phyloP scores from a whole-genome alignment of 495 filamentous ascomycete species.

The Hypoxylon intermedium region DNA sequence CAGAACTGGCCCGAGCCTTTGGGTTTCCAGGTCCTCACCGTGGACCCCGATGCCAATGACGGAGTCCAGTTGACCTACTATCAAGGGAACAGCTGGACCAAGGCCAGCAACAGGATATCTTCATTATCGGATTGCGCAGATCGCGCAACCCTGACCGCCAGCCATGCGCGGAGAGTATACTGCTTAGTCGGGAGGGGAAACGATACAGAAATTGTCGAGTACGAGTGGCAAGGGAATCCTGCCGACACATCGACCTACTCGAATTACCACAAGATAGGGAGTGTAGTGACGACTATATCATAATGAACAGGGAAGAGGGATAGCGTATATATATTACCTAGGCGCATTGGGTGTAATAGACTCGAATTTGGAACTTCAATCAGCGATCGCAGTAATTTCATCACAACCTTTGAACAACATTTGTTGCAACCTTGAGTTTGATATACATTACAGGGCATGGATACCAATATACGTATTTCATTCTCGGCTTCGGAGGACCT shows the following conservation, averaged over 20 bases:
- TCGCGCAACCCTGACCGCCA: slow-evolving; percentile 28
- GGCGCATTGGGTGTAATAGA: slow-evolving; percentile 11
- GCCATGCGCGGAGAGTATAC: slow-evolving; percentile 34
- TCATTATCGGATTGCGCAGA: slow-evolving; percentile 28
- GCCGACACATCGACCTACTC: slow-evolving; percentile 29
- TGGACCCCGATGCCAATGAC: slow-evolving; percentile 31
- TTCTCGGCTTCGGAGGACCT: no score
- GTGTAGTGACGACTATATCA: slow-evolving; percentile 25
- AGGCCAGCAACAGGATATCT: not conserved
- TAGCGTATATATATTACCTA: not conserved
- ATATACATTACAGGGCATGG: no score
- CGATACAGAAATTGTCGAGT: slow-evolving; percentile 35
- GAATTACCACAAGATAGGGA: slow-evolving; percentile 33
- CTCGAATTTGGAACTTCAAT: slow-evolving; percentile 1
- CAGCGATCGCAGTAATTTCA: not conserved
- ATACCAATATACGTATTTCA: no score
- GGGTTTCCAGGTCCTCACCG: slow-evolving; percentile 42
- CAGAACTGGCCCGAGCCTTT: slow-evolving; percentile 25
- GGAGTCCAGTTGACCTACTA: slow-evolving; percentile 41
- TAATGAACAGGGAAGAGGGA: slow-evolving; percentile 2
- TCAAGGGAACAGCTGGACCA: slow-evolving; percentile 25
- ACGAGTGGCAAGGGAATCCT: slow-evolving; percentile 34
- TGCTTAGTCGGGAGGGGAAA: slow-evolving; percentile 27
- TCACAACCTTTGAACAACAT: not conserved
- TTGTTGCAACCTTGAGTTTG: no score